Conservation (phyloP, 345 rosid genomes). For the Syzygium aromaticum region DNA sequence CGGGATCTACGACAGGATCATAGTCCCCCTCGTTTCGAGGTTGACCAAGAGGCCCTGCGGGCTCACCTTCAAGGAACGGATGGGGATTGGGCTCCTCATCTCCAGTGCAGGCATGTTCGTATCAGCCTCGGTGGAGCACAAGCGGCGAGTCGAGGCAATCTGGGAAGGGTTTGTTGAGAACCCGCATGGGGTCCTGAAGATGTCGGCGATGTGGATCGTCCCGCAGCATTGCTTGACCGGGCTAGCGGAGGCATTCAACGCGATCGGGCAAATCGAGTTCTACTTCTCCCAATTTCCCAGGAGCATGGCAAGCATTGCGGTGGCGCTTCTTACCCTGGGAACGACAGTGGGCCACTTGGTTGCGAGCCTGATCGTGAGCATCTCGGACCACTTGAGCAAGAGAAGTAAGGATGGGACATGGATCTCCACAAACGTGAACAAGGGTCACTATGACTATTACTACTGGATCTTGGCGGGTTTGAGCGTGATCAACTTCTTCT, state of each 20-base stretch:
- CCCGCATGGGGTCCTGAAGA: constrained; percentile 1
- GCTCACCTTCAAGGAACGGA: constrained; percentile 25
- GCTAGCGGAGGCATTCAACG: constrained; percentile 35
- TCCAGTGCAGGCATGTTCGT: constrained; percentile 22
- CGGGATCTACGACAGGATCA: constrained; percentile 24
- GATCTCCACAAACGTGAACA: constrained; percentile 31
- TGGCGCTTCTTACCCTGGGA: constrained; percentile 25
- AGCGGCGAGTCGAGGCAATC: constrained; percentile 17
- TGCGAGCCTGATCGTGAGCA: constrained; percentile 24
- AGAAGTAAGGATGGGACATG: constrained; percentile 22
- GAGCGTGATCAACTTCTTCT: constrained; percentile 27
- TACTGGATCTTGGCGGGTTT: constrained; percentile 35
- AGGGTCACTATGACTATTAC: constrained; percentile 42
- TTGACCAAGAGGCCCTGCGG: constrained; percentile 21
- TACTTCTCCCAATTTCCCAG: constrained; percentile 47
- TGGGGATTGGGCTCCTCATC: constrained; percentile 33
- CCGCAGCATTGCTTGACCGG: constrained; percentile 33
- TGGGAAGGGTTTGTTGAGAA: constrained; percentile 12
- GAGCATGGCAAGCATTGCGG: constrained; percentile 41
- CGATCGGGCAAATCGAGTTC: constrained; percentile 47
- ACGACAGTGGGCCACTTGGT: constrained; percentile 23
- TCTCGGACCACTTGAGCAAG: constrained; percentile 7
- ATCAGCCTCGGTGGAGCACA: constrained; percentile 29
- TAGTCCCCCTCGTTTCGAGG: constrained; percentile 24
- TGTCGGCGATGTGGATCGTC: constrained; percentile 40